phyloP scores from a whole-genome alignment of 495 filamentous ascomycete genomes.

The Aspergillus ellipticus region DNA sequence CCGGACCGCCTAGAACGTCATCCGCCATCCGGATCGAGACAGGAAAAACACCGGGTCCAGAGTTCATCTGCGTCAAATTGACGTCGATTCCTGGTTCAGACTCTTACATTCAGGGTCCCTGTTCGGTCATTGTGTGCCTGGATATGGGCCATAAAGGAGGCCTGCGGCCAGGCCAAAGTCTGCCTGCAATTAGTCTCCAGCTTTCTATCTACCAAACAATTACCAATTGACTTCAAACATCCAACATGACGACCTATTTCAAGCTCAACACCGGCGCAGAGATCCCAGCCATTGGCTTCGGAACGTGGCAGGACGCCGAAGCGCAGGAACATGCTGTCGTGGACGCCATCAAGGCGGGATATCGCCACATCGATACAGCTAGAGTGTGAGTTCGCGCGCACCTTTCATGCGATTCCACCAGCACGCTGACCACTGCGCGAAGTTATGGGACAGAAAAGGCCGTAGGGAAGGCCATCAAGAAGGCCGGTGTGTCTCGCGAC shows the following conservation, averaged over 20 bases:
- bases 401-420: background rate
- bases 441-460: conserved; percentile 51
- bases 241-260: conserved; percentile 30
- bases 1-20: background rate
- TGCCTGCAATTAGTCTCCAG: background rate
- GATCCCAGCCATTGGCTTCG: conserved; percentile 47
- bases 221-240: background rate
- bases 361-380: conserved; percentile 60
- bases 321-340: conserved; percentile 44
- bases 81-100: conserved; percentile 4
- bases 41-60: background rate
- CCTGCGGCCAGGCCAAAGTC: background rate
- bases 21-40: background rate
- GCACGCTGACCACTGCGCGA: background rate
- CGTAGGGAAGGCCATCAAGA: conserved; percentile 55
- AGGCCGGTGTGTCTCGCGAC: conserved; percentile 51
- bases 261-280: conserved; percentile 49
- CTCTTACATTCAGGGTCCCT: background rate
- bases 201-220: background rate
- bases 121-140: background rate
- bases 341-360: conserved; percentile 53
- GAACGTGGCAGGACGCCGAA: conserved; percentile 49
- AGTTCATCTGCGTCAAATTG: conserved; percentile 10
- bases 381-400: conserved; percentile 35
- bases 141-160: background rate